Conservation (phyloP, 148 eudicot genomes). For the Cornus florida region DNA sequence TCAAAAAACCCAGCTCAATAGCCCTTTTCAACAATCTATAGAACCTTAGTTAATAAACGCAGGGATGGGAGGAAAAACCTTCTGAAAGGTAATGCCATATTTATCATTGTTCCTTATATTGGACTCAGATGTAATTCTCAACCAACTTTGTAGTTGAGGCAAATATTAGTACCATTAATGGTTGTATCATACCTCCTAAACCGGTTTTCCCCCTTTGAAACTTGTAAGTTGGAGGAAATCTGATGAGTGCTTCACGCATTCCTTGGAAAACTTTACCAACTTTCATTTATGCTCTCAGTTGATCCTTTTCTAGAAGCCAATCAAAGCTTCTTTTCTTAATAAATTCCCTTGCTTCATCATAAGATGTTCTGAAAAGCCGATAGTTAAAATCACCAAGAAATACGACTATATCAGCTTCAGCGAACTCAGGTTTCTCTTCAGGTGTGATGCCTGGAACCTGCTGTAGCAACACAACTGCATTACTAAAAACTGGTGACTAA, state of each 20-base stretch:
- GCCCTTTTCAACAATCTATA: too few relatives aligned
- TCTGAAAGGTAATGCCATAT: neutral
- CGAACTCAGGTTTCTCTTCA: slow-evolving; percentile 80
- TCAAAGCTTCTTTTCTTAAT: slow-evolving; percentile 97
- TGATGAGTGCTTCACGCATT: slow-evolving; percentile 90
- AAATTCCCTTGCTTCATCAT: slow-evolving; percentile 96
- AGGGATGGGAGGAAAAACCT: neutral
- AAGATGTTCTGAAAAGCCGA: slow-evolving; percentile 93
- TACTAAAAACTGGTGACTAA: slow-evolving; percentile 9
- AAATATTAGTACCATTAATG: neutral
- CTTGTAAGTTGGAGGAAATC: slow-evolving; percentile 96
- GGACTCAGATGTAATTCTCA: neutral
- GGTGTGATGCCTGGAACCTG: slow-evolving; percentile 50
- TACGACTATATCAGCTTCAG: slow-evolving; percentile 92
- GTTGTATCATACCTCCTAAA: slow-evolving; percentile 70
- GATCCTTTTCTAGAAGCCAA: slow-evolving; percentile 97
- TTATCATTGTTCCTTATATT: neutral
- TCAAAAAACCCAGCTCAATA: too few relatives aligned
- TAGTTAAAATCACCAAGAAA: slow-evolving; percentile 93
- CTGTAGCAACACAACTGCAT: slow-evolving; percentile 14
- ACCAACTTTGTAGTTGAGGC: neutral
- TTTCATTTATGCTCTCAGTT: slow-evolving; percentile 94
- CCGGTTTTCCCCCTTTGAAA: slow-evolving; percentile 84
- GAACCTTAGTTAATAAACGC: too few relatives aligned
- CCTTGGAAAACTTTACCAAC: slow-evolving; percentile 97